These are phyloP conservation scores for Chaetomium cochliodes DNA, from an alignment of 495 filamentous ascomycete genomes.

Conservation along the genomic window DNA sequence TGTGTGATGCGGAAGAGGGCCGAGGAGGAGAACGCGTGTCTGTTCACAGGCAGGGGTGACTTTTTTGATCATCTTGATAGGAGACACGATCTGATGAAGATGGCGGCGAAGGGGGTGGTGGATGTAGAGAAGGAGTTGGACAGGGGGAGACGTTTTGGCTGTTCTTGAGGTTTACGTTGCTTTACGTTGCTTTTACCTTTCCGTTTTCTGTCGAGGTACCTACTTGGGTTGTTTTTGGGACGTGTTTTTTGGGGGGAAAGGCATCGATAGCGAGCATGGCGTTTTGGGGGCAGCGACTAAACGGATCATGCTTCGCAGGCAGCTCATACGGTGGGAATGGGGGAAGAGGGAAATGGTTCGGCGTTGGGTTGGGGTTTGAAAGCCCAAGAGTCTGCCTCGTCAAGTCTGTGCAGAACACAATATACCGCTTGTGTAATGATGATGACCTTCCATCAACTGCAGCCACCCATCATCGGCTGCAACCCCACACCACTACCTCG, in stretches of 20 bases:
- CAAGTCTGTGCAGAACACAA: not conserved
- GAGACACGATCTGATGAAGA: constrained; percentile 25
- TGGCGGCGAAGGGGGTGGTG: constrained; percentile 22
- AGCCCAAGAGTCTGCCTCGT: not conserved
- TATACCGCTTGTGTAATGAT: not conserved
- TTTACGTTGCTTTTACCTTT: not conserved
- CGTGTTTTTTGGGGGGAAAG: not conserved
- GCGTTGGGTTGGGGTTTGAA: not conserved
- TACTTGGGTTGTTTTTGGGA: not conserved
- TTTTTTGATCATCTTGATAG: constrained; percentile 34
- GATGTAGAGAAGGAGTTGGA: constrained; percentile 33
- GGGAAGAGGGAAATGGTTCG: not conserved
- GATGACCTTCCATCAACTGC: too few relatives aligned
- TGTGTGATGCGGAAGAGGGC: constrained; percentile 13
- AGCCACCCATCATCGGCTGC: not conserved
- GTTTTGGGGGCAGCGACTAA: constrained; percentile 7
- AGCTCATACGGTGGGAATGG: not conserved
- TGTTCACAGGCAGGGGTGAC: constrained; percentile 29
- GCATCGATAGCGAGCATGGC: constrained; percentile 16
- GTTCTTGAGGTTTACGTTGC: constrained; percentile 10
- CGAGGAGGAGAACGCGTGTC: not conserved
- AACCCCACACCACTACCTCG: not conserved
- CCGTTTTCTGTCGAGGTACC: too few relatives aligned
- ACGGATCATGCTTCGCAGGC: constrained; percentile 9
- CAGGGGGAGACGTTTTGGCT: constrained; percentile 34